Evolutionary conservation across 1,284 basidiomycete genomes (phyloP), one percentile per base, ranked within the genome.

Genomic region (Sanguinoderma infundibulare): DNA sequence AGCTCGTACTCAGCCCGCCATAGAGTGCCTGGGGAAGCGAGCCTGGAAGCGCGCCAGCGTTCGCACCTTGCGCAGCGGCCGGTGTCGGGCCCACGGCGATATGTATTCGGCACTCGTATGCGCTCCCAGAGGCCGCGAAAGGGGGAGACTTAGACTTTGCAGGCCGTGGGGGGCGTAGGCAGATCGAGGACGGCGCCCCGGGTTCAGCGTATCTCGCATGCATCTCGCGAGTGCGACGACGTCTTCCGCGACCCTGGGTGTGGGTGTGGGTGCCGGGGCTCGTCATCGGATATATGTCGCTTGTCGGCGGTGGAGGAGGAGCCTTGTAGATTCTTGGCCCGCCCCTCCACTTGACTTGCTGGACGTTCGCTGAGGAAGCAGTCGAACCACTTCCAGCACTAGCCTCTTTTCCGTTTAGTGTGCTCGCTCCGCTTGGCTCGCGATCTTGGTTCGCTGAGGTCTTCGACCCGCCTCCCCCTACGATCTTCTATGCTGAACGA

Each of bases 401-500:
- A n/a, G 20, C 17, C 24, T 26, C 42, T 7, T 26, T 28, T 12
- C 14, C 24, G 42, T 15, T 17, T 28, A 8, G 24, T 46, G 22
- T 24, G 14, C 42, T 24, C 24, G 24, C 42, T 26, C 28, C 42
- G 24, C 24, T 46, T 24, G 30, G n/a, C 47, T n/a, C 5, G 30
- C n/a, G n/a, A 50, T n/a, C 24, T 36, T 17, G 15, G 2, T 35
- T 35, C 32, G 36, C 52, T 20, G 36, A 35, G 36, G 26, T 53
- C 52, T 26, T 52, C 50, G n/a, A n/a, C 20, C 50, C 34, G 0
- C 36, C 24, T n/a, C 15, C 3, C 15, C 17, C 32, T 39, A 9
- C 34, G 20, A 5, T 32, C 34, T 22, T 46, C 36, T 24, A 65
- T 65, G 64, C 56, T 56, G 40, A 61, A 50, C 32, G 60, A 53